These are phyloP conservation scores for Scopulariopsis brevicaulis DNA, from an alignment of 2,329 filamentous ascomycete species.

Conservation along the genomic window DNA sequence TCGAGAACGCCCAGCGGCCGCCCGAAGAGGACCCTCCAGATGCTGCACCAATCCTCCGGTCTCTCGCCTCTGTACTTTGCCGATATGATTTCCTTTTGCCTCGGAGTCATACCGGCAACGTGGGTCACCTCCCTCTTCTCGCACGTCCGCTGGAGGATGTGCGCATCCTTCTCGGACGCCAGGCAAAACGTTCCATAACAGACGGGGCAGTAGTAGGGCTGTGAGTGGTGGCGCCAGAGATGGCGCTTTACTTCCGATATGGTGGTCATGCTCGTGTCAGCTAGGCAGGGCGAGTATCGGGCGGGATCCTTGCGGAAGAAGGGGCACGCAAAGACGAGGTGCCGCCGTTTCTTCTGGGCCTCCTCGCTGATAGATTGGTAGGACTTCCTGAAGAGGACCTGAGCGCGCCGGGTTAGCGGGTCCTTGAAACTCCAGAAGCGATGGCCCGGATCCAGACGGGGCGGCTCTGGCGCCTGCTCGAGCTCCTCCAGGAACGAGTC, in stretches of 20 bases:
- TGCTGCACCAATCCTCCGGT: background rate
- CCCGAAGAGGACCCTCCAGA: background rate
- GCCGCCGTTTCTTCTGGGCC: background rate
- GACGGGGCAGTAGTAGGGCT: conserved; percentile 4
- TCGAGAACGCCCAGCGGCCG: background rate
- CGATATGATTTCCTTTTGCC: background rate
- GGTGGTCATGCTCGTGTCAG: background rate
- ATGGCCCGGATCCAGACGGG: background rate
- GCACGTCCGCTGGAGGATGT: conserved; percentile 3
- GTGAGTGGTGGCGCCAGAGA: background rate
- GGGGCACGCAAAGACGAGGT: background rate
- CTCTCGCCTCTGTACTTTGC: background rate
- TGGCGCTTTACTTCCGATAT: background rate
- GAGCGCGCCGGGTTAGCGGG: background rate
- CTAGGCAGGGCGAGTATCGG: background rate
- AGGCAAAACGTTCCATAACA: background rate
- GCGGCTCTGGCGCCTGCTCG: background rate
- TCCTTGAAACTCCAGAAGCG: background rate
- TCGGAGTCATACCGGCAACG: background rate
- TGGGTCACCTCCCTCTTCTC: background rate
- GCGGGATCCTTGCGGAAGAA: background rate
- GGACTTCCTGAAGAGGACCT: background rate
- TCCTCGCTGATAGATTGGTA: background rate
- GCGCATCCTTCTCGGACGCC: background rate
- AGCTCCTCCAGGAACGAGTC: background rate